Evolutionary conservation across 73 alveolate species (phyloP).

Genomic region (Urostyla sp.): DNA sequence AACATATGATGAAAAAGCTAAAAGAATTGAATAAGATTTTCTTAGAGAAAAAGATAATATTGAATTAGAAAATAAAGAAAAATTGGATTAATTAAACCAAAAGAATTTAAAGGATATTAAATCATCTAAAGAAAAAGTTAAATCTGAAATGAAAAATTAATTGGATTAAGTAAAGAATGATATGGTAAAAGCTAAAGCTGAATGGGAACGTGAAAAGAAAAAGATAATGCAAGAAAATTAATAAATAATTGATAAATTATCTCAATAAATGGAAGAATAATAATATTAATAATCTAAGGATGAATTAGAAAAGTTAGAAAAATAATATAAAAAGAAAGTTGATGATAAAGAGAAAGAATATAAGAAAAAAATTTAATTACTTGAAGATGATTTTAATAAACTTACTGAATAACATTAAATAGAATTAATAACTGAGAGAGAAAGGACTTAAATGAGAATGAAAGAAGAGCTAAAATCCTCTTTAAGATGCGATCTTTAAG

Average conservation of each 20-base stretch:
- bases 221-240: constrained; percentile 9
- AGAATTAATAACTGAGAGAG: constrained; percentile 24
- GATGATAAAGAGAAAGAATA: neutral
- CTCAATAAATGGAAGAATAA: constrained; percentile 10
- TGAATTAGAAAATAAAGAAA: constrained; percentile 35
- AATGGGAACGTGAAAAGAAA: constrained; percentile 51
- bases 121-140: constrained; percentile 31
- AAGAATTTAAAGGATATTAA: constrained; percentile 19
- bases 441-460: neutral
- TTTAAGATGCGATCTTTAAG: neutral
- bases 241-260: neutral
- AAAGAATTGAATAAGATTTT: constrained; percentile 5
- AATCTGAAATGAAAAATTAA: constrained; percentile 39
- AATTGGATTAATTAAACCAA: neutral
- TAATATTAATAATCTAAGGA: neutral
- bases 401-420: neutral
- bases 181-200: constrained; percentile 44
- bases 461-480: constrained; percentile 7
- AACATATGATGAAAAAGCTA: constrained; percentile 20
- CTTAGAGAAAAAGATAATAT: constrained; percentile 23
- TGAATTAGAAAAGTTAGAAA: neutral
- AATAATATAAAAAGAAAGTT: constrained; percentile 1
- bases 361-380: neutral
- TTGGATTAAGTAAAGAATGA: constrained; percentile 46
- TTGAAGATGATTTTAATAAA: neutral